phyloP scores from a whole-genome alignment of 2,329 filamentous ascomycete species.

The Paecilomyces sp. region DNA sequence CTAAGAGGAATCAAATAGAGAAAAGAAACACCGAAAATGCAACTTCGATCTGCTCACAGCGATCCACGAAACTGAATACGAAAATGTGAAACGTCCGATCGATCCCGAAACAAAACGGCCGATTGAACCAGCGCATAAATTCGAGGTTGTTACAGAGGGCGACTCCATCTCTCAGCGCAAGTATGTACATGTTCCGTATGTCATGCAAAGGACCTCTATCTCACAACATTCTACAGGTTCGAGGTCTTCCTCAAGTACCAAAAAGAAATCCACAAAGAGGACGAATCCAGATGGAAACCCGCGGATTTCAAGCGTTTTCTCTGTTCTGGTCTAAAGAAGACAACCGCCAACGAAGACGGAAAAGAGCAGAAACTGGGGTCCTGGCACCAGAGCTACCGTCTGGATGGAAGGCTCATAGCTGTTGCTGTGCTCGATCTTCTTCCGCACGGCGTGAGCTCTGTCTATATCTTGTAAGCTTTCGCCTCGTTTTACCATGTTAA shows the following conservation, averaged over 20 bases:
- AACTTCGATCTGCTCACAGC: conserved; percentile 36
- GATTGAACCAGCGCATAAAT: conserved; percentile 42
- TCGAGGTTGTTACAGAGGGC: conserved; percentile 41
- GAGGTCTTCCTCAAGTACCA: conserved; percentile 43
- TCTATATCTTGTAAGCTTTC: conserved; percentile 40
- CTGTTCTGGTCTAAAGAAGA: conserved; percentile 38
- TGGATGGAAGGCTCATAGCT: conserved; percentile 43
- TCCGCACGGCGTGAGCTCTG: conserved; percentile 41
- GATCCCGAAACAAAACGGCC: conserved; percentile 37
- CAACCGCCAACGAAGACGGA: conserved; percentile 25
- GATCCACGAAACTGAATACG: conserved; percentile 40
- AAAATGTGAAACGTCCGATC: conserved; percentile 34
- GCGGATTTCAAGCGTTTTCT: conserved; percentile 42
- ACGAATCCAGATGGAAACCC: conserved; percentile 34
- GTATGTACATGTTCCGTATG: conserved; percentile 16
- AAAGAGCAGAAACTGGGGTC: conserved; percentile 40
- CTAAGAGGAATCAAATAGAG: conserved; percentile 18
- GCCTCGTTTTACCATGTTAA: background rate
- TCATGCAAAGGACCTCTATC: background rate
- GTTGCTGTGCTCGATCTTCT: conserved; percentile 43
- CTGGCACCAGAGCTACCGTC: conserved; percentile 45
- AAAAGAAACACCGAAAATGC: conserved; percentile 36
- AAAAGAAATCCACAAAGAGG: conserved; percentile 38
- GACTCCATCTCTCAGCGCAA: conserved; percentile 42
- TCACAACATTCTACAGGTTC: conserved; percentile 22